A percentile compares a stretch with the other conserved stretches of the same genome.
These are phyloP conservation scores for Oligophagozyma castellii DNA, from an alignment of 1,139 yeast genomes.

Conservation along the genomic window DNA sequence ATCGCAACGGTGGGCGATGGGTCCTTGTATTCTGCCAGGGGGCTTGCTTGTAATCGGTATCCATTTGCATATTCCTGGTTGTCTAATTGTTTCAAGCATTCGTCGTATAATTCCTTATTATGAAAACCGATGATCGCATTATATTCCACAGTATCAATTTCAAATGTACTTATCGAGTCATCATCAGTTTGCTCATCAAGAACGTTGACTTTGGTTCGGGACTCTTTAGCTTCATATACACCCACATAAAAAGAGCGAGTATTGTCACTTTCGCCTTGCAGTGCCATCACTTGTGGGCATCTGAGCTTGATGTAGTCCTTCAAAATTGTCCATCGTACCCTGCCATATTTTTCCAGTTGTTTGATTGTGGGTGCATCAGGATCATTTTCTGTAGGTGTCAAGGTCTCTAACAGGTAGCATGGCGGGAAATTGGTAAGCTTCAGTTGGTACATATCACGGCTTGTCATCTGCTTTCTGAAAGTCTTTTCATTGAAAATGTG, in stretches of 20 bases:
- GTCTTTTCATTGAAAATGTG: slow-evolving; percentile 22
- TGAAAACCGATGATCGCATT: slow-evolving; percentile 23
- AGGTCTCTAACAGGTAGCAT: slow-evolving; percentile 16
- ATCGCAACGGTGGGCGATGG: slow-evolving; percentile 3
- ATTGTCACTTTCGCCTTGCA: slow-evolving; percentile 6
- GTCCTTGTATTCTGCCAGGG: slow-evolving; percentile 15
- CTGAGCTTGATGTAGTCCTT: slow-evolving; percentile 23
- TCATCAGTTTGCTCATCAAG: slow-evolving; percentile 2
- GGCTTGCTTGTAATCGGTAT: slow-evolving; percentile 14
- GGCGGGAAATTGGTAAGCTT: slow-evolving; percentile 23
- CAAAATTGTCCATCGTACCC: slow-evolving; percentile 22
- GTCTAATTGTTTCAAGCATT: slow-evolving; percentile 13
- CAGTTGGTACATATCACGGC: slow-evolving; percentile 24
- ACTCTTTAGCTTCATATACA: slow-evolving; percentile 21
- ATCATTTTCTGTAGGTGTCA: slow-evolving; percentile 4
- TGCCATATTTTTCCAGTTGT: slow-evolving; percentile 17
- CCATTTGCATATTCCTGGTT: slow-evolving; percentile 20
- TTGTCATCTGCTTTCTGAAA: slow-evolving; percentile 24
- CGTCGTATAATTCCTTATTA: slow-evolving; percentile 17
- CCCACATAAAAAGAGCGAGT: slow-evolving; percentile 25
- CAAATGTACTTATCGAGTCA: slow-evolving; percentile 1
- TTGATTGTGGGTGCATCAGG: slow-evolving; percentile 6
- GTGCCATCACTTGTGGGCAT: slow-evolving; percentile 18
- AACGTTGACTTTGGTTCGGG: slow-evolving; percentile 10
- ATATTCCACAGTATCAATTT: slow-evolving; percentile 13